These are phyloP conservation scores for Dryas octopetala DNA, from an alignment of 306 rosid species.

Conservation along the genomic window DNA sequence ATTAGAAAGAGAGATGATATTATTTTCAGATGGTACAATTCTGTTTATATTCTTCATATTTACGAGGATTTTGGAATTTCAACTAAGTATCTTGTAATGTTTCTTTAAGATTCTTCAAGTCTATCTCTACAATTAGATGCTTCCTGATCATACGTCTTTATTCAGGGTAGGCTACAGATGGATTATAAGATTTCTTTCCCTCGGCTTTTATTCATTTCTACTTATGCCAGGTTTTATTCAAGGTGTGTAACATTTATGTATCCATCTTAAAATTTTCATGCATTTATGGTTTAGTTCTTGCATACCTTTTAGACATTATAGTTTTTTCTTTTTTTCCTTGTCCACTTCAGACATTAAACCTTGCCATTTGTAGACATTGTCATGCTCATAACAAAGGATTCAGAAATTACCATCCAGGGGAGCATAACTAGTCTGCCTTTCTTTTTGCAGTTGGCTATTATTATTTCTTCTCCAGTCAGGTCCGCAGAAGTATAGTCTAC, in stretches of 20 bases:
- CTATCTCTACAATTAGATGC: conserved; percentile 17
- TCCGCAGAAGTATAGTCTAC: conserved; percentile 73
- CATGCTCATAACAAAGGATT: not conserved
- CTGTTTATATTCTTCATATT: not conserved
- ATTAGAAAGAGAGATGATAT: not conserved
- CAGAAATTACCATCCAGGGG: not conserved
- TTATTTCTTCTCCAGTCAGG: conserved; percentile 72
- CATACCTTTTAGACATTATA: not conserved
- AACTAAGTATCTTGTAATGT: conserved; percentile 12
- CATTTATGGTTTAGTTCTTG: not conserved
- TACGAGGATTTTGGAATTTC: not conserved
- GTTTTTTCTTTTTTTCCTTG: not conserved
- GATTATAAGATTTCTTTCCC: conserved; percentile 73
- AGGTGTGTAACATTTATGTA: conserved; percentile 47
- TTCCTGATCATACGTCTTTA: conserved; percentile 48
- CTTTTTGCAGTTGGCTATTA: conserved; percentile 69
- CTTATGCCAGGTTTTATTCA: conserved; percentile 80
- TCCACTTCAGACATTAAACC: not conserved
- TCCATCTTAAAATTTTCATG: conserved; percentile 16
- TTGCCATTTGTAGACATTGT: not conserved
- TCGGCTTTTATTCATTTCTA: conserved; percentile 63
- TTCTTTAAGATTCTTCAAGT: conserved; percentile 17
- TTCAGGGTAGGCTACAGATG: conserved; percentile 96
- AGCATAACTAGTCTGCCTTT: conserved; percentile 33
- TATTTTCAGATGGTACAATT: not conserved